phyloP scores from a whole-genome alignment of 345 rosid genomes.

The Limnanthes douglasii region DNA sequence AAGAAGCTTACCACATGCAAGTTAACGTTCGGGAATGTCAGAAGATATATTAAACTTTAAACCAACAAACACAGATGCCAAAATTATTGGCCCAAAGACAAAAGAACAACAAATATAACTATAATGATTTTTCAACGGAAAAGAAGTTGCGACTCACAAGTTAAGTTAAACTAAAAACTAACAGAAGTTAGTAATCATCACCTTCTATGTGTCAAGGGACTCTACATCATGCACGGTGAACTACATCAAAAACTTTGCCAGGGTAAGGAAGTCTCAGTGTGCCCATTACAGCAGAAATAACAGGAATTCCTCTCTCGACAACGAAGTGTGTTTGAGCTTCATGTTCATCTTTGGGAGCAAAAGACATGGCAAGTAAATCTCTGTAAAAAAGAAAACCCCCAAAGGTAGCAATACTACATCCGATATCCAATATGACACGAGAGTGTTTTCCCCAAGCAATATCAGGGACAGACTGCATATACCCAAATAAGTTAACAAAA shows the following conservation, averaged over 20 bases:
- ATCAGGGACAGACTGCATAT: constrained; percentile 41
- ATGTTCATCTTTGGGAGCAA: constrained; percentile 98
- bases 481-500: too few relatives aligned
- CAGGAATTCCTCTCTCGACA: constrained; percentile 91
- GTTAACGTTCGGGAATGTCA: too few relatives aligned
- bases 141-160: too few relatives aligned
- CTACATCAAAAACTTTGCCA: constrained; percentile 68
- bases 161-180: too few relatives aligned
- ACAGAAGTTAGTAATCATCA: too few relatives aligned
- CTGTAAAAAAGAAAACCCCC: constrained; percentile 77
- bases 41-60: too few relatives aligned
- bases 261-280: constrained; percentile 78
- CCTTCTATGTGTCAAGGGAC: constrained; percentile 94
- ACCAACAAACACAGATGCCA: too few relatives aligned
- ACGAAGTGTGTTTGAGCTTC: constrained; percentile 97
- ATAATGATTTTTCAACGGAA: too few relatives aligned
- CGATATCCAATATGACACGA: constrained; percentile 67
- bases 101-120: too few relatives aligned
- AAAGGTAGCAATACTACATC: constrained; percentile 94
- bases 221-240: constrained; percentile 91
- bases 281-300: constrained; percentile 95
- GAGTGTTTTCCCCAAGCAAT: constrained; percentile 81
- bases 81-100: too few relatives aligned
- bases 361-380: constrained; percentile 86
- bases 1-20: constrained; percentile 68